Base-by-base conservation (phyloP, 306 rosid species). In the Begonia peltatifolia region DNA sequence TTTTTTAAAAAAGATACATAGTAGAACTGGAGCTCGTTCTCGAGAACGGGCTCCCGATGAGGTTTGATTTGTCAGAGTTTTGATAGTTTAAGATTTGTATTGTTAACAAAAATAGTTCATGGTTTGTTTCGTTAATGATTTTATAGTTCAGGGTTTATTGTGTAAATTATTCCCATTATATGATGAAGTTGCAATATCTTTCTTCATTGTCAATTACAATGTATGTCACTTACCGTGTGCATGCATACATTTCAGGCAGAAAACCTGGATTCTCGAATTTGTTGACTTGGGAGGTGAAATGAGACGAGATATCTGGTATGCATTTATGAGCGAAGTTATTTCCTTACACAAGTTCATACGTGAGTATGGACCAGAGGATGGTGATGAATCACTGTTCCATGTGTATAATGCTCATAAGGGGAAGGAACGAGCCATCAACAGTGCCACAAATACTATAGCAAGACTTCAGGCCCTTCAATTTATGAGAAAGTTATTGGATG, bases 241-340 rank as follows among this genome's bases (percentile, higher is more conserved):
- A 20, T 20, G 23, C 23, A 30, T 30, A 49, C 47, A 54, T 71
- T 12, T 30, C 60, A 83, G 99, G 75, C 63, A 66, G 11, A 61
- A 82, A 65, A 47, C 65, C 9, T 90, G 85, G 94, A 81, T 86
- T 43, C 82, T 90, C 57, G 99, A 90, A 70, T 83, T 90, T 71
- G 83, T 90, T 18, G 95, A 90, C 75, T 79, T 86, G 71, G 99
- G 99, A 67, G 94, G 99, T 63, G 99, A 90, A 59, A 83, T 90
- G 95, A 80, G 92, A 81, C 76, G 95, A 69, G 99, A 90, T 50
- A 84, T 79, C 53, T 90, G 99, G 99, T 79, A 86, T 70, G 87
- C 95, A 11, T 73, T 81, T 63, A 73, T 90, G 22, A 76, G 84
- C 58, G 99, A 90, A 70, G 77, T 86, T 66, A 77, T 80, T 55